A percentile compares a stretch with the other conserved stretches of the same genome.
phyloP scores from a whole-genome alignment of 2,329 filamentous ascomycete genomes.

The Trichoderma atroviride region DNA sequence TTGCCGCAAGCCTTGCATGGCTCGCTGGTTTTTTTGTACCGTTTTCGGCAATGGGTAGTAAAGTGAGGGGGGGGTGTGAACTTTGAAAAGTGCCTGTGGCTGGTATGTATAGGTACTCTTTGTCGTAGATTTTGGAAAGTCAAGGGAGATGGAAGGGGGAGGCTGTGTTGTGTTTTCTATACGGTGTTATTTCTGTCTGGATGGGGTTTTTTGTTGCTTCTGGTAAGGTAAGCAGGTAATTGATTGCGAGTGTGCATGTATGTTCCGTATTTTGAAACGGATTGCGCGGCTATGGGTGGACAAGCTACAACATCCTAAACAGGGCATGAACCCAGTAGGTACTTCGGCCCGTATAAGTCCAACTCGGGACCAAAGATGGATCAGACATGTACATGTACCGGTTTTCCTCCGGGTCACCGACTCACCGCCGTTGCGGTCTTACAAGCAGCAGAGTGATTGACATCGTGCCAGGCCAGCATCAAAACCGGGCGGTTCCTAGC shows the following conservation, averaged over 20 bases:
- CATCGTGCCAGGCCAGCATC: neutral
- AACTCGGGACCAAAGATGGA: conserved; percentile 3
- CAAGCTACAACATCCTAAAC: neutral
- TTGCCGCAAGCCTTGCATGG: neutral
- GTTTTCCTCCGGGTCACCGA: neutral
- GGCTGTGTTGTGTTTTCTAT: neutral
- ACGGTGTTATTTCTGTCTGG: neutral
- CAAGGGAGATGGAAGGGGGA: neutral
- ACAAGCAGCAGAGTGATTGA: neutral
- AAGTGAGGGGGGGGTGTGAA: conserved; percentile 2
- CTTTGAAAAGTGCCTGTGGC: neutral
- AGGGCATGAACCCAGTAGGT: neutral
- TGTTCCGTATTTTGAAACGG: neutral
- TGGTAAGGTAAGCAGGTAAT: neutral
- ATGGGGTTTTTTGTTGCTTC: neutral
- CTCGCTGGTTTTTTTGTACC: neutral
- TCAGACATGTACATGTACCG: neutral
- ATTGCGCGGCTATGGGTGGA: neutral
- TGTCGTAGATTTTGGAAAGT: neutral
- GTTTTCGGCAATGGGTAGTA: conserved; percentile 1
- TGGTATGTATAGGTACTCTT: neutral
- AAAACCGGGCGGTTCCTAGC: neutral
- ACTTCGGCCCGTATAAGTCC: neutral
- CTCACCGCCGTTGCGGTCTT: conserved; percentile 2
- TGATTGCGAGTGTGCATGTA: neutral